Evolutionary conservation across 495 filamentous ascomycete genomes (phyloP), one percentile per base, ranked within the genome.

Genomic region (Xylaria scruposa): DNA sequence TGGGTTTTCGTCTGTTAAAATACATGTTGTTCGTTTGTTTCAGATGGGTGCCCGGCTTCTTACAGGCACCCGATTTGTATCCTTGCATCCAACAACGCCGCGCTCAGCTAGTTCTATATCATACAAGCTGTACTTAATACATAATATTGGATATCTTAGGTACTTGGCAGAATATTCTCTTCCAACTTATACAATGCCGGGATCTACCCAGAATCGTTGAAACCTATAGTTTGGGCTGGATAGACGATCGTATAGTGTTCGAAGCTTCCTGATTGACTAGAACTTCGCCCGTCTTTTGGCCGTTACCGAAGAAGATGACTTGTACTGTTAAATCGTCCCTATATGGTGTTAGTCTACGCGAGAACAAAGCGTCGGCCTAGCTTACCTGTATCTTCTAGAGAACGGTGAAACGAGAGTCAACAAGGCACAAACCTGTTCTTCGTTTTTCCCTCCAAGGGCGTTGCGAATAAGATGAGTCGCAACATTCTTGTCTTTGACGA

Each of bases 381-480:
- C 42, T 70, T 70, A 95, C 93, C 95, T 89, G 75, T 98, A 98
- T 73, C 97, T 83, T 72, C 97, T 88, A 44, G 94, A 95, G 75
- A 92, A 97, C 0, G 97, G 97, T 65, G 92, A 92, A 3, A 94
- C 94, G 26, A 99, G 86, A 10, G 97, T 98, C 78, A 99, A 83
- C 68, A 99, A 85, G 13, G 96, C 95, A 79, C 93, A 97, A 17
- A 99, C 86, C 90, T 97, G 95, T 80, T 99, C 97, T 78, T 88
- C 89, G 78, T 99, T 94, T 77, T 92, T 93, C 8, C 97, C 97
- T 61, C 97, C 97, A 64, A 99, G 88, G 31, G 97, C 97, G 81
- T 99, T 99, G 63, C 97, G 88, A 51, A 98, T 93, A 36, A 99
- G 86, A 83, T 99, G 97, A 3, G 97, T 98, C 0, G 97, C 97